These are phyloP conservation scores for Saccharomyces pastorianus DNA, from an alignment of 1,139 yeast species.

Conservation along the genomic window DNA sequence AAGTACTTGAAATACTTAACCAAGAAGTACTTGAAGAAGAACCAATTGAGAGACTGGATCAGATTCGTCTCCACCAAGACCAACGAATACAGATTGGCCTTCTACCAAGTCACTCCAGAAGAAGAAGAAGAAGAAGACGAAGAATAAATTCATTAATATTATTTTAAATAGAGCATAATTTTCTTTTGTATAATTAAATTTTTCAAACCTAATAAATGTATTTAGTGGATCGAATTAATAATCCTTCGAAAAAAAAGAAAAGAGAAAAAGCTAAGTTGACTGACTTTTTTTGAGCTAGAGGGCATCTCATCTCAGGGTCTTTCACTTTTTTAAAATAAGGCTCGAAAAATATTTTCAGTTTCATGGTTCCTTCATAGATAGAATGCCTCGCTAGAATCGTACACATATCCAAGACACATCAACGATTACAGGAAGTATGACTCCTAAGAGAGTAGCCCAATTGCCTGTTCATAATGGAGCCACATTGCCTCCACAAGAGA, in stretches of 20 bases:
- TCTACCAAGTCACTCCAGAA: constrained; percentile 98
- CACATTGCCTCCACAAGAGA: constrained; percentile 35
- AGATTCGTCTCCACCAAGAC: constrained; percentile 96
- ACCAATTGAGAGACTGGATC: constrained; percentile 99
- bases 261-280: too few relatives aligned
- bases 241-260: not conserved
- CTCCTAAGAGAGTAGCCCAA: constrained; percentile 6
- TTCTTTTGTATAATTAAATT: constrained; percentile 2
- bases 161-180: not conserved
- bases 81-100: constrained; percentile 95
- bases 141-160: constrained; percentile 25
- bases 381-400: too few relatives aligned
- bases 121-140: constrained; percentile 80
- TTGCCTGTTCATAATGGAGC: constrained; percentile 19
- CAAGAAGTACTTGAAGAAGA: constrained; percentile 99
- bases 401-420: not conserved
- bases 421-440: not conserved
- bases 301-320: not conserved
- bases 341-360: not conserved
- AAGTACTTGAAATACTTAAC: constrained; percentile 98
- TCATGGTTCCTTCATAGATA: too few relatives aligned
- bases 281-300: not conserved
- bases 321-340: not conserved
- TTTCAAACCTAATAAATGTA: not conserved
- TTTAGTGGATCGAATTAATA: not conserved